Base-by-base conservation (phyloP, 2,329 filamentous ascomycete genomes). In the Aspergillus flavus region DNA sequence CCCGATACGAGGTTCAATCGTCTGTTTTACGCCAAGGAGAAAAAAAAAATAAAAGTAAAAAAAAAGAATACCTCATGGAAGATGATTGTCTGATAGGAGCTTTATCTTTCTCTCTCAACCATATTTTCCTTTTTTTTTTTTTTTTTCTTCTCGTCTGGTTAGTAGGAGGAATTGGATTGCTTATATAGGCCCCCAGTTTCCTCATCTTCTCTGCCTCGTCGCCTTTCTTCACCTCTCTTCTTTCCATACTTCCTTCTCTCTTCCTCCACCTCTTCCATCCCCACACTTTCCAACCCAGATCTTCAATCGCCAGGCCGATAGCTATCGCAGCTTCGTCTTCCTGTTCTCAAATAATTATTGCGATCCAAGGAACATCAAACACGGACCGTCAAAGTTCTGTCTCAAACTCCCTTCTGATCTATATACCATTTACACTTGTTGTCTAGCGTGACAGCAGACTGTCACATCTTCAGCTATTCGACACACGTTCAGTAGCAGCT, bases 391-490 rank as follows among this genome's bases (percentile, higher is more conserved):
- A 46, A 48, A 32, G 14, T 9, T 39, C 34, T 62, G 46, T 57
- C 41, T 52, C 58, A 36, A 32, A n/a, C 36, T 54, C 52, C 23
- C 52, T 54, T 36, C 52, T 64, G 36, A 52, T 65, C 39, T 63
- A 64, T 54, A 64, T 60, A 65, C 57, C 58, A 65, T 63, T 60
- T 59, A 58, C 60, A 54, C 63, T 63, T 56, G 26, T 58, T 45
- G 57, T 26, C 54, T 64, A 57, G 28, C 32, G 59, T 64, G 58
- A 57, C 63, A 61, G 53, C 61, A 53, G 30, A 30, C 59, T 52
- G 46, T 50, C 43, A 36, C 54, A 48, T 55, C 43, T 57, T 28
- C 57, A 60, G 63, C 59, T 64, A 58, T 65, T 61, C 64, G 64
- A 48, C 52, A 19, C 52, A 52, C 61, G n/a, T 43, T 59, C 52